Evolutionary conservation across 2,329 filamentous ascomycete genomes (phyloP).

Genomic region (Phialophora macrospora): DNA sequence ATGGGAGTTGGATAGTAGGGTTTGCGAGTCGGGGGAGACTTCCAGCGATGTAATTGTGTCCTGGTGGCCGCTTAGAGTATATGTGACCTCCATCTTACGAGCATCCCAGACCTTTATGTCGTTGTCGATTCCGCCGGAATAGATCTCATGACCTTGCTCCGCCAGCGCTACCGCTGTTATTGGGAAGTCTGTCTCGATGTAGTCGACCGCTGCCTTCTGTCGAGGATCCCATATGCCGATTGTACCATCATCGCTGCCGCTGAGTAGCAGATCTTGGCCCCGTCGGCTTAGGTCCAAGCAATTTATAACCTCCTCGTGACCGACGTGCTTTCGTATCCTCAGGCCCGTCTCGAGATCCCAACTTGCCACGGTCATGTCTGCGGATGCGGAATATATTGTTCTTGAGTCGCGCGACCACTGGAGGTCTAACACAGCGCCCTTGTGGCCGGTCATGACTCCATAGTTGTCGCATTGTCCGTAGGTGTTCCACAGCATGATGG

Average conservation of each 20-base stretch:
- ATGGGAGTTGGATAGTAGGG: conserved; percentile 87
- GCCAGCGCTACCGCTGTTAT: conserved; percentile 90
- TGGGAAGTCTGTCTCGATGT: conserved; percentile 88
- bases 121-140: conserved; percentile 93
- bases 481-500: conserved; percentile 95
- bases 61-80: conserved; percentile 84
- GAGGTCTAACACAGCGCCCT: conserved; percentile 85
- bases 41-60: conserved; percentile 90
- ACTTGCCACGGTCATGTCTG: conserved; percentile 89
- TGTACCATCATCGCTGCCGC: conserved; percentile 89
- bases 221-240: conserved; percentile 97
- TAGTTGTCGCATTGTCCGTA: conserved; percentile 95
- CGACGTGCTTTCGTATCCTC: conserved; percentile 86
- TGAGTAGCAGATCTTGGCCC: conserved; percentile 87
- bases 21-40: conserved; percentile 91
- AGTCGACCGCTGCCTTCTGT: conserved; percentile 83
- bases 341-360: conserved; percentile 95
- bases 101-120: conserved; percentile 97
- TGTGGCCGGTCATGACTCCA: conserved; percentile 83
- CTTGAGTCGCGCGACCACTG: conserved; percentile 96
- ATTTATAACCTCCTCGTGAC: conserved; percentile 97
- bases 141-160: conserved; percentile 93
- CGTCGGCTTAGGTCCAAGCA: conserved; percentile 84
- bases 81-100: conserved; percentile 85
- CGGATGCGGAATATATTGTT: conserved; percentile 87